Conservation (phyloP, 345 rosid species). For the Hypericum perforatum region DNA sequence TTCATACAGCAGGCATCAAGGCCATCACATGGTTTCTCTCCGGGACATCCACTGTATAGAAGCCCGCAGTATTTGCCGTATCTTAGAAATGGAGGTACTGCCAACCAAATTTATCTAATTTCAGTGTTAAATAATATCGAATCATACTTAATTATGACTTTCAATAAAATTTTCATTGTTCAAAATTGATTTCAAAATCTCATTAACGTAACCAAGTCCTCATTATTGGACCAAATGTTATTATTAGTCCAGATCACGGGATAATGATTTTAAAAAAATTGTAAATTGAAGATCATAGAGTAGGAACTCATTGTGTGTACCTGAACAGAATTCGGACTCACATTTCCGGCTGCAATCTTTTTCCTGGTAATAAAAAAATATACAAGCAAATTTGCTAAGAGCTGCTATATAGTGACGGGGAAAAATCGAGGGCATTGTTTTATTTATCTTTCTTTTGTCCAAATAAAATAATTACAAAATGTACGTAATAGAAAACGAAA, state of each 20-base stretch:
- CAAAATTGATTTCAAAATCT: too few relatives aligned
- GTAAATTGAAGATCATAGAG: not conserved
- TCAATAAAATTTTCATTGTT: too few relatives aligned
- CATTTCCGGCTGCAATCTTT: slow-evolving; percentile 82
- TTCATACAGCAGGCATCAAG: slow-evolving; percentile 96
- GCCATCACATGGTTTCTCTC: slow-evolving; percentile 88
- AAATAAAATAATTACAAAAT: too few relatives aligned
- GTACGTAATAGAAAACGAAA: too few relatives aligned
- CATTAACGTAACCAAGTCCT: too few relatives aligned
- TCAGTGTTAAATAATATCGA: too few relatives aligned
- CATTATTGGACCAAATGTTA: too few relatives aligned
- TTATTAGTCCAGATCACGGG: too few relatives aligned
- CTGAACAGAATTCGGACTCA: slow-evolving; percentile 76
- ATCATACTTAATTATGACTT: too few relatives aligned
- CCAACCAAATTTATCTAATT: not conserved
- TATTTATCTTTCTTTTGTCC: too few relatives aligned
- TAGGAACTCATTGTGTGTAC: slow-evolving; percentile 15
- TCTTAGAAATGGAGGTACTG: slow-evolving; percentile 84
- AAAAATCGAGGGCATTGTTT: not conserved
- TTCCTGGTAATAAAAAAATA: slow-evolving; percentile 24
- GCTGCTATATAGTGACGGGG: not conserved
- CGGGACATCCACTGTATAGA: slow-evolving; percentile 82
- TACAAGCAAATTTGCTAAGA: not conserved
- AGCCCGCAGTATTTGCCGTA: slow-evolving; percentile 92
- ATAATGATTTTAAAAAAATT: too few relatives aligned